Evolutionary conservation across 495 filamentous ascomycete genomes (phyloP), one percentile per base, ranked within the genome.

Genomic region (Aspergillus affinis): DNA sequence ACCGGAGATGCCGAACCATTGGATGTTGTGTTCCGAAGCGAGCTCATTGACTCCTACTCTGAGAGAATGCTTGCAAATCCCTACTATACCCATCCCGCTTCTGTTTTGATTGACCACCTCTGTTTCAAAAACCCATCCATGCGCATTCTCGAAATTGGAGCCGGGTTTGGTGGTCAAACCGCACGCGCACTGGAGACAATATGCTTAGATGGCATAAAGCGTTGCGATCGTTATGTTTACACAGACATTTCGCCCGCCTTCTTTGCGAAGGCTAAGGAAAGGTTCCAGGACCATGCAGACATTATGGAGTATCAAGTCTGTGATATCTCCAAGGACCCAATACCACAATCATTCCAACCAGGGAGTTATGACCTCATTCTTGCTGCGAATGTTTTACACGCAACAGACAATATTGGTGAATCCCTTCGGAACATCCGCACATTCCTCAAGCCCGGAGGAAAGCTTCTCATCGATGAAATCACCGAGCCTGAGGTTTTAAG

Each of bases 391-490:
- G 48, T 51, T 23, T 26, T 51, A 15, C 48, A 51, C 48, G 48
- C 48, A 2, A 51, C 48, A 13, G 30, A 32, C 30, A 26, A 13
- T 8, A 15, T 51, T 8, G 20, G 27, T 51, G 48, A 26, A 4
- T 51, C 48, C 20, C 48, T 51, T 3, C 13, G n/a, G 3, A 51
- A 51, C 20, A 23, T 51, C 12, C 20, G 48, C 7, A 51, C 13
- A 51, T 7, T 51, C 15, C 48, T 51, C 48, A 51, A 51, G 48
- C 48, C 48, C 6, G 48, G 48, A 20, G 48, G 48, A 23, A 51
- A 51, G 48, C 48, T 51, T 23, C 13, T 51, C 0, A 10, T 51
- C 10, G 20, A 23, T 26, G 48, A 51, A 26, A 51, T 26, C 15
- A 51, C 48, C 20, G 27, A 51, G 13, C 48, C 48, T 10, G 48